phyloP scores from a whole-genome alignment of 495 filamentous ascomycete species.

The Daldinia childiae region DNA sequence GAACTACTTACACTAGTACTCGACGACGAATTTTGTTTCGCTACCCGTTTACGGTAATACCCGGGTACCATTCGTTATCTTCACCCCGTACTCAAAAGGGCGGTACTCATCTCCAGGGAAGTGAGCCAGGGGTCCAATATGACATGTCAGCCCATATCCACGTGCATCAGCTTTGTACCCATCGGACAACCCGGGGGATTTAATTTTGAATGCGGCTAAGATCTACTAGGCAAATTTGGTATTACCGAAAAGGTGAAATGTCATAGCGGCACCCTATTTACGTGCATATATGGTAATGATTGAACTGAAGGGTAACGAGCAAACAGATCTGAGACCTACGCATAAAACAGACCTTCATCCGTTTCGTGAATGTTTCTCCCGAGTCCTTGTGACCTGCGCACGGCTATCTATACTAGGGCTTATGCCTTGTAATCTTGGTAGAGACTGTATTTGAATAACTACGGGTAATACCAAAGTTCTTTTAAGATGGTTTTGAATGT shows the following conservation, averaged over 20 bases:
- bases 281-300: constrained; percentile 9
- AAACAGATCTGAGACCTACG: constrained; percentile 10
- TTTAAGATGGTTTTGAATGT: background rate
- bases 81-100: constrained; percentile 23
- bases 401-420: constrained; percentile 5
- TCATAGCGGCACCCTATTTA: constrained; percentile 7
- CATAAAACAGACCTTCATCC: background rate
- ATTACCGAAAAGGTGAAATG: constrained; percentile 10
- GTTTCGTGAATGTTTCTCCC: background rate
- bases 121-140: constrained; percentile 13
- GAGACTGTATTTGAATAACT: constrained; percentile 7
- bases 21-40: constrained; percentile 9
- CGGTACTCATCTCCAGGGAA: constrained; percentile 16
- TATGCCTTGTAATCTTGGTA: constrained; percentile 25
- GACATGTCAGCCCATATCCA: constrained; percentile 34
- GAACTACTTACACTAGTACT: background rate
- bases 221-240: constrained; percentile 30
- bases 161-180: constrained; percentile 21
- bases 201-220: constrained; percentile 23
- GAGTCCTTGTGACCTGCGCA: constrained; percentile 13
- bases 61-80: constrained; percentile 16
- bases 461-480: background rate
- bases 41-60: constrained; percentile 8
- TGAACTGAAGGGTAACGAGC: background rate
- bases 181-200: constrained; percentile 11